Evolutionary conservation across 2,329 filamentous ascomycete genomes (phyloP).

Genomic region (Magnaporthales sp.): DNA sequence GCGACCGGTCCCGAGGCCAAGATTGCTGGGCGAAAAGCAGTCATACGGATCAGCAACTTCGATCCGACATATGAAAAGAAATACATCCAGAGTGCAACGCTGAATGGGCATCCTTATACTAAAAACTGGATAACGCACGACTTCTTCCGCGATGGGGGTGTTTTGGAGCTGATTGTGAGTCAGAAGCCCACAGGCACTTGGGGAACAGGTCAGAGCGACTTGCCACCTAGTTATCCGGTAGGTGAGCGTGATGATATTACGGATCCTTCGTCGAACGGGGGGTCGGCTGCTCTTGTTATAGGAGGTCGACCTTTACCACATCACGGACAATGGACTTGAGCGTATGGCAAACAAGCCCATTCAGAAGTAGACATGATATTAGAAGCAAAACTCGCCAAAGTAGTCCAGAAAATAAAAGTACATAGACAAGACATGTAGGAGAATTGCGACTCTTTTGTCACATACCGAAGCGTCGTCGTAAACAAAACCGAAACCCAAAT

Average conservation of each 20-base stretch:
- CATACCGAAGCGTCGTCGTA: too few species aligned
- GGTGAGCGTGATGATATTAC: slow-evolving; percentile 4
- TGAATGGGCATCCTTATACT: slow-evolving; percentile 51
- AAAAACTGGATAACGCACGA: slow-evolving; percentile 61
- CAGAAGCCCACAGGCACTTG: slow-evolving; percentile 50
- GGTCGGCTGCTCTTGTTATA: background rate
- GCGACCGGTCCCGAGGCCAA: slow-evolving; percentile 42
- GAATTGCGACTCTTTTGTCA: too few species aligned
- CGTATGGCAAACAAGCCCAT: background rate
- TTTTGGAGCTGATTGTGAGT: slow-evolving; percentile 55
- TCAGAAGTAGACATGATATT: background rate
- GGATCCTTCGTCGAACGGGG: background rate
- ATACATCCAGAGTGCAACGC: slow-evolving; percentile 56
- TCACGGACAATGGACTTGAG: background rate
- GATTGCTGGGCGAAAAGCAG: slow-evolving; percentile 47
- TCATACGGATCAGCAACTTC: slow-evolving; percentile 37
- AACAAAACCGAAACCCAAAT: background rate
- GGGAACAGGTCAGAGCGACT: slow-evolving; percentile 50
- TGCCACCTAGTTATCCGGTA: slow-evolving; percentile 46
- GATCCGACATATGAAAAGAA: slow-evolving; percentile 47
- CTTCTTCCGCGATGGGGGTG: slow-evolving; percentile 57
- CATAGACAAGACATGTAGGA: too few species aligned
- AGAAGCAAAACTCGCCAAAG: background rate
- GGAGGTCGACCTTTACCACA: background rate
- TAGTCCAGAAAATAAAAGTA: too few species aligned